These are phyloP conservation scores for Lasiodiplodia sp. DNA, from an alignment of 2,329 filamentous ascomycete species.

Conservation along the genomic window DNA sequence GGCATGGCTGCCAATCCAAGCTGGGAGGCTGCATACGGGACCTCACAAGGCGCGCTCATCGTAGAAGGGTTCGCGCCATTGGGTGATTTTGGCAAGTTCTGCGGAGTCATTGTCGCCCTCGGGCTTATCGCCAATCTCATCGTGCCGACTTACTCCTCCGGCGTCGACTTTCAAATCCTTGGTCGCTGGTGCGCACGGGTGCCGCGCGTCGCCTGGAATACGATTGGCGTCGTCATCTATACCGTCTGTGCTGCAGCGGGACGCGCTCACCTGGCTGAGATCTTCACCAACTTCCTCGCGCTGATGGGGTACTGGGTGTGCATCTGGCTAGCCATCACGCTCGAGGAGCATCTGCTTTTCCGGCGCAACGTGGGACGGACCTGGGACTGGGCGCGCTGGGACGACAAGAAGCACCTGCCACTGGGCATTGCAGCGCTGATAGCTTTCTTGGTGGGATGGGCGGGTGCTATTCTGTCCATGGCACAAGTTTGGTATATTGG, in stretches of 20 bases:
- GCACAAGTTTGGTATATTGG: conserved; percentile 74
- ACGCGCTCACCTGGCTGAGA: conserved; percentile 65
- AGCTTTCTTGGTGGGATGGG: conserved; percentile 71
- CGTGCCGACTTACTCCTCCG: conserved; percentile 68
- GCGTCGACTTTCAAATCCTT: conserved; percentile 73
- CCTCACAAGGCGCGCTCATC: conserved; percentile 69
- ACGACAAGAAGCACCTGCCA: conserved; percentile 65
- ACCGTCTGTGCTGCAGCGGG: conserved; percentile 71
- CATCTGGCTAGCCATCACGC: conserved; percentile 69
- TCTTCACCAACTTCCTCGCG: conserved; percentile 74
- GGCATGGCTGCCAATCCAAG: conserved; percentile 60
- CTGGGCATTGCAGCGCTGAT: conserved; percentile 67
- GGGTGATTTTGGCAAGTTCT: conserved; percentile 70
- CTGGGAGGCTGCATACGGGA: conserved; percentile 65
- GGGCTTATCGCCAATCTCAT: conserved; percentile 72
- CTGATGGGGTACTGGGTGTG: conserved; percentile 76
- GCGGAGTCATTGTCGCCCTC: conserved; percentile 68
- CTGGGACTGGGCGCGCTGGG: conserved; percentile 66
- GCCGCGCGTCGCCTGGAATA: conserved; percentile 71
- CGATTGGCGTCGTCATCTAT: conserved; percentile 67
- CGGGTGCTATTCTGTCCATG: conserved; percentile 71
- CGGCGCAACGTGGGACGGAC: conserved; percentile 48
- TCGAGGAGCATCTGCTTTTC: conserved; percentile 70
- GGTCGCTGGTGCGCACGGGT: conserved; percentile 64
- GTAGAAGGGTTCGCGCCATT: conserved; percentile 68